Percentiles rank a stretch among this genome's conserved stretches.
Conservation (phyloP, 164 flowering plant species). For the Echeveria elegans region DNA sequence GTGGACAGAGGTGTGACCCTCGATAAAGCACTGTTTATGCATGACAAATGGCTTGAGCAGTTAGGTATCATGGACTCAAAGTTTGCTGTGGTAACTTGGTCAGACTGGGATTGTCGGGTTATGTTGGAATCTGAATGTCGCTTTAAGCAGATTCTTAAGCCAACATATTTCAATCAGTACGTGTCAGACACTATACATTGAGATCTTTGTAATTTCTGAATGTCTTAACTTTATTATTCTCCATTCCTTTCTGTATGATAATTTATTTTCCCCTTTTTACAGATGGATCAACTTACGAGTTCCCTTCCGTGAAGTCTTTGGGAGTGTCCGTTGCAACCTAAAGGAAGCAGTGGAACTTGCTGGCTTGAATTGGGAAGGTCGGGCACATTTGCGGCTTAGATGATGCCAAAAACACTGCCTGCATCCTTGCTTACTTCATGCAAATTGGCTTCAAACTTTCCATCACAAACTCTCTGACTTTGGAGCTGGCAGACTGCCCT, state of each 20-base stretch:
- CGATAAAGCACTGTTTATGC: slow-evolving; percentile 78
- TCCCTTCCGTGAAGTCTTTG: slow-evolving; percentile 80
- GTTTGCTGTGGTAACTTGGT: slow-evolving; percentile 96
- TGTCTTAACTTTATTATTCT: neutral
- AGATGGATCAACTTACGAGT: slow-evolving; percentile 94
- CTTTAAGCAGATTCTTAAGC: slow-evolving; percentile 74
- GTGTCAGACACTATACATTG: neutral
- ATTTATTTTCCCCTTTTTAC: slow-evolving; percentile 10
- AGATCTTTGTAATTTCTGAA: neutral
- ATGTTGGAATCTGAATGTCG: slow-evolving; percentile 96
- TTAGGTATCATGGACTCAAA: slow-evolving; percentile 73
- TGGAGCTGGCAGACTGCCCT: slow-evolving; percentile 35
- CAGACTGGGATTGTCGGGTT: slow-evolving; percentile 91
- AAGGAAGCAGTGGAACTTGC: slow-evolving; percentile 88
- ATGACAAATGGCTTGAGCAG: slow-evolving; percentile 90
- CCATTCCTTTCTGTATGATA: neutral
- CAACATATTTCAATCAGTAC: slow-evolving; percentile 87
- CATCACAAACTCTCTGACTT: slow-evolving; percentile 67
- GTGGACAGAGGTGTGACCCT: slow-evolving; percentile 86
- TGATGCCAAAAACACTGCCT: slow-evolving; percentile 93
- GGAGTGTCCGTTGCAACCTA: slow-evolving; percentile 68
- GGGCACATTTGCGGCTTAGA: slow-evolving; percentile 94
- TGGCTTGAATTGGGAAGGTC: slow-evolving; percentile 91
- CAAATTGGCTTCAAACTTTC: slow-evolving; percentile 60
- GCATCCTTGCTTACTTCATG: slow-evolving; percentile 67